Conservation (phyloP, 768 basidiomycete genomes). For the Tulasnella sp. region DNA sequence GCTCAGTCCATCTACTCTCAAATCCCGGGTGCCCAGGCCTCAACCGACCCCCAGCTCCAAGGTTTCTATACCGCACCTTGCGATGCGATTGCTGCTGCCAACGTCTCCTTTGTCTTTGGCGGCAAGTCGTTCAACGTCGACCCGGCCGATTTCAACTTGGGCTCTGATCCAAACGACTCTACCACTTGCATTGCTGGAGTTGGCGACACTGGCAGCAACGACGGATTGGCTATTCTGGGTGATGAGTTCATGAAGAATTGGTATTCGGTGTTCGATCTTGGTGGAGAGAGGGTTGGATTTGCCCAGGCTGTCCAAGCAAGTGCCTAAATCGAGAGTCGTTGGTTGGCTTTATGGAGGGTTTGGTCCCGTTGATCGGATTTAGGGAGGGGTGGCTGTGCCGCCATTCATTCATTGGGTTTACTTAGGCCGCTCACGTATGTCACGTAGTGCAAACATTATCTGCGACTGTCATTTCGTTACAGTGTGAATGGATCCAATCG, state of each 20-base stretch:
- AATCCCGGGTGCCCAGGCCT: constrained; percentile 40
- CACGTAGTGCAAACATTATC: background rate
- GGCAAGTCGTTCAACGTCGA: constrained; percentile 19
- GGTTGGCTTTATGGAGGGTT: background rate
- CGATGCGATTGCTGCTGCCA: background rate
- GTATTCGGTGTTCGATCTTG: constrained; percentile 10
- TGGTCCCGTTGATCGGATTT: background rate
- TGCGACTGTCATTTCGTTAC: too few species aligned
- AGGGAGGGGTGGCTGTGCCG: background rate
- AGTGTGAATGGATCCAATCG: too few species aligned
- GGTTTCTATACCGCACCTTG: constrained; percentile 36
- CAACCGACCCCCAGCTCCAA: constrained; percentile 9
- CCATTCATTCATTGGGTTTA: background rate
- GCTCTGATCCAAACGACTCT: background rate
- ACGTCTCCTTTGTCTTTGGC: constrained; percentile 17
- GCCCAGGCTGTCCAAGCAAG: background rate
- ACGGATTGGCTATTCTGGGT: background rate
- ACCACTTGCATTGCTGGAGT: constrained; percentile 30
- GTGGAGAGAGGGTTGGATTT: constrained; percentile 6
- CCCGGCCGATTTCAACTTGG: constrained; percentile 25
- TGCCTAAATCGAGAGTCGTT: background rate
- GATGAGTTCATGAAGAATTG: constrained; percentile 15
- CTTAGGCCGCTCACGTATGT: background rate
- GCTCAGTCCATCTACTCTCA: background rate
- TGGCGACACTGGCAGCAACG: background rate